These are phyloP conservation scores for Hemileia vastatrix DNA, from an alignment of 1,284 basidiomycete genomes.

Conservation along the genomic window DNA sequence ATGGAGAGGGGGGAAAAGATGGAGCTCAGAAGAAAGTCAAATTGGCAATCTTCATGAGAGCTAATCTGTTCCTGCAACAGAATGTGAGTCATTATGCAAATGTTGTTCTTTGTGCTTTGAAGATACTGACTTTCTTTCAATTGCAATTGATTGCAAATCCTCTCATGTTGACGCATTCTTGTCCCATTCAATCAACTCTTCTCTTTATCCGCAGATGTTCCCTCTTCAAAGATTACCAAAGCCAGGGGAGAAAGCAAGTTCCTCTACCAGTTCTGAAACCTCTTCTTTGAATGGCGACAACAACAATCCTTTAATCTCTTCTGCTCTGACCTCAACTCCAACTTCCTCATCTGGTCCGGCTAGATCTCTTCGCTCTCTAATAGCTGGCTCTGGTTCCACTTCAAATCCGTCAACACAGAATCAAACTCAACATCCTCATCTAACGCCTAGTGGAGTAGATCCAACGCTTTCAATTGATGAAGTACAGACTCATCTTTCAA, in stretches of 20 bases:
- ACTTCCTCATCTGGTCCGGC: conserved; percentile 26
- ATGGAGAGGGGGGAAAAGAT: conserved; percentile 20
- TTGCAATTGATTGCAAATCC: too few species aligned
- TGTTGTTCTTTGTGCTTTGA: too few species aligned
- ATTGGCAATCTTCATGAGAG: conserved; percentile 36
- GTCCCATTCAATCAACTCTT: too few species aligned
- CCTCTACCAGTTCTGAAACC: neutral
- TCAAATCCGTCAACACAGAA: neutral
- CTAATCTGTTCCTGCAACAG: conserved; percentile 39
- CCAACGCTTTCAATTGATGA: conserved; percentile 22
- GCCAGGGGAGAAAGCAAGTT: conserved; percentile 24
- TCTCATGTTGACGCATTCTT: too few species aligned
- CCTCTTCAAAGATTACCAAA: conserved; percentile 37
- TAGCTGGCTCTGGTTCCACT: conserved; percentile 21
- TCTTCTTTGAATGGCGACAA: conserved; percentile 16
- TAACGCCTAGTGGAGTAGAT: neutral
- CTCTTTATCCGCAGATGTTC: conserved; percentile 38
- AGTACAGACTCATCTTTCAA: conserved; percentile 30
- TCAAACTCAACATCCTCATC: conserved; percentile 1
- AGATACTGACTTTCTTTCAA: too few species aligned
- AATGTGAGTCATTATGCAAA: too few species aligned
- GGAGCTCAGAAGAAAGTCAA: conserved; percentile 37
- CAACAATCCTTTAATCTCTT: conserved; percentile 23
- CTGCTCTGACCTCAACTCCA: conserved; percentile 7
- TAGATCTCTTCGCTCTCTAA: conserved; percentile 26